Evolutionary conservation across 169 alveolate species (phyloP).

Genomic region (Plasmodium cynomolgi): DNA sequence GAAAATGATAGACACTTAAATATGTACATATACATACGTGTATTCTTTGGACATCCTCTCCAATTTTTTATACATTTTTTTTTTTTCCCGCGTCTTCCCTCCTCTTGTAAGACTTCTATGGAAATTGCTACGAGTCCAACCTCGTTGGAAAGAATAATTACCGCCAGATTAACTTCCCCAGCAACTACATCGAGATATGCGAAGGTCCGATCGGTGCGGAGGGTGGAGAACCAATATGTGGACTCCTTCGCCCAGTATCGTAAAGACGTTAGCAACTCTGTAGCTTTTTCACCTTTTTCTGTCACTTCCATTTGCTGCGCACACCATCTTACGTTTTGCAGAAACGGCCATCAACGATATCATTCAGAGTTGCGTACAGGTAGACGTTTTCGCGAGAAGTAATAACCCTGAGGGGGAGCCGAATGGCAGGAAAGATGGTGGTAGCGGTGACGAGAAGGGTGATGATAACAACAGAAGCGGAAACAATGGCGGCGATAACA

Average conservation of each 20-base stretch:
- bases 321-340: background rate
- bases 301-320: background rate
- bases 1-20: background rate
- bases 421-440: background rate
- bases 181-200: conserved; percentile 35
- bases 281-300: background rate
- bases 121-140: conserved; percentile 48
- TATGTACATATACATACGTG: background rate
- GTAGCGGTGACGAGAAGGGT: background rate
- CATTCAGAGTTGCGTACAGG: conserved; percentile 7
- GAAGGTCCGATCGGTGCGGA: conserved; percentile 3
- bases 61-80: background rate
- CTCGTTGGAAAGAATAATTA: background rate
- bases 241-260: background rate
- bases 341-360: conserved; percentile 51
- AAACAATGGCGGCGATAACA: background rate
- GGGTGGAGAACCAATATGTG: background rate
- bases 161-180: conserved; percentile 39
- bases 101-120: conserved; percentile 13
- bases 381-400: conserved; percentile 28
- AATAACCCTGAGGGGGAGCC: background rate
- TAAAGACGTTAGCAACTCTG: background rate
- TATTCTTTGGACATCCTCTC: background rate
- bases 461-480: background rate
- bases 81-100: background rate